These are phyloP conservation scores for Chloroidium sp. DNA, from an alignment of 163 green algal species.

Conservation along the genomic window DNA sequence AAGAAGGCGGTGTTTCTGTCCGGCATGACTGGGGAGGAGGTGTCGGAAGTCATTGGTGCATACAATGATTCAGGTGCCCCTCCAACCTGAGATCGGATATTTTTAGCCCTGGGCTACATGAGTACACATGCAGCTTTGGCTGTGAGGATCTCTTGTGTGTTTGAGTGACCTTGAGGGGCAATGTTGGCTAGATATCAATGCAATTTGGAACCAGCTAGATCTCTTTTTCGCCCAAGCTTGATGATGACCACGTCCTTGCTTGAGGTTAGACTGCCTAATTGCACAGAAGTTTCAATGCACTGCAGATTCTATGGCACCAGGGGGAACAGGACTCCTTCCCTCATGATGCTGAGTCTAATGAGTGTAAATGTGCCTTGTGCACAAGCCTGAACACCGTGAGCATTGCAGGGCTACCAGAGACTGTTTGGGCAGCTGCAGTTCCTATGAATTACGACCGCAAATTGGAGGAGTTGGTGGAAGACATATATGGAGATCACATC, in stretches of 20 bases:
- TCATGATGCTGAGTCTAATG: too few relatives aligned
- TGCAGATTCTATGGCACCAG: too few relatives aligned
- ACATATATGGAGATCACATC: conserved; percentile 31
- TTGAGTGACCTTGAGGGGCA: too few relatives aligned
- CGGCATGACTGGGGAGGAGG: conserved; percentile 52
- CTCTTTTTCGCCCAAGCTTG: too few relatives aligned
- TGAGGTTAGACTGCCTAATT: too few relatives aligned
- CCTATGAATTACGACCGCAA: conserved; percentile 41
- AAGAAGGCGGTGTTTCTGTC: conserved; percentile 43
- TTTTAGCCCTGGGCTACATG: neutral
- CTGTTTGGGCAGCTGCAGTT: conserved; percentile 51
- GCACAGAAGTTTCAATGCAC: too few relatives aligned
- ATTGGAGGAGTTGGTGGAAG: conserved; percentile 33
- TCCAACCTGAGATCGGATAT: too few relatives aligned
- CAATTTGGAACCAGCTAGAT: too few relatives aligned
- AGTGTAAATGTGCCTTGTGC: neutral
- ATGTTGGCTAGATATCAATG: too few relatives aligned
- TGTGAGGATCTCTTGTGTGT: too few relatives aligned
- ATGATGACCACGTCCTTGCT: too few relatives aligned
- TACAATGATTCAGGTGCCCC: conserved; percentile 48
- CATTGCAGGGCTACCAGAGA: conserved; percentile 37
- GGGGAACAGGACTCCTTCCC: too few relatives aligned
- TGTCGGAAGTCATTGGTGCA: conserved; percentile 44
- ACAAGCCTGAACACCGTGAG: neutral
- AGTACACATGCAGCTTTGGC: neutral